Evolutionary conservation across 225 moss, liverwort and hornwort species (phyloP).

Genomic region (Climacium dendroides): DNA sequence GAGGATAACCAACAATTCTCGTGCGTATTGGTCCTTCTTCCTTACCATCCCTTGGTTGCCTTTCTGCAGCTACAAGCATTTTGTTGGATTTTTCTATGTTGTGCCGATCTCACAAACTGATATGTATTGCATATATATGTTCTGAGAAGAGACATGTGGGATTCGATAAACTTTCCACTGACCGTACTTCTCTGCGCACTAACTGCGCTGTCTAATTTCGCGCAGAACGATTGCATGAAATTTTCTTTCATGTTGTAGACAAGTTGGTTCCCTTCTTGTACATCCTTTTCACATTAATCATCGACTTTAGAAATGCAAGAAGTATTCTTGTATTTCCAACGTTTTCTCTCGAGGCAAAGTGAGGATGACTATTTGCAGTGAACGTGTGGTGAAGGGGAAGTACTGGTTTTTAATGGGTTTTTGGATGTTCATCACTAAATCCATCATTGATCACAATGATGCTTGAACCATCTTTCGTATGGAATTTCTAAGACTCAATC

Average conservation of each 20-base stretch:
- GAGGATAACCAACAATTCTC: slow-evolving; percentile 23
- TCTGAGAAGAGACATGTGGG: not conserved
- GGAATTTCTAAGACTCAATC: not conserved
- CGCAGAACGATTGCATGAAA: not conserved
- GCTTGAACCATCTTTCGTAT: not conserved
- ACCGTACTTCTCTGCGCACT: not conserved
- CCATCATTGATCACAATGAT: not conserved
- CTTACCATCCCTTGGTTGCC: not conserved
- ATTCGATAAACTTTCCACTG: not conserved
- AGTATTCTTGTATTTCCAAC: not conserved
- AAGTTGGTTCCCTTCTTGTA: not conserved
- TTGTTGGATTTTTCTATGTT: not conserved
- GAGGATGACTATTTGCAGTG: not conserved
- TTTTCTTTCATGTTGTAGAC: not conserved
- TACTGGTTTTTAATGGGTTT: not conserved
- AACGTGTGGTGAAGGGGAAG: not conserved
- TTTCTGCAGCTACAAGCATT: not conserved
- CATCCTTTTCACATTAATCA: not conserved
- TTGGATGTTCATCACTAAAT: not conserved
- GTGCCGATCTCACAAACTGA: too few species aligned
- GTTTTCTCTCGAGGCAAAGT: not conserved
- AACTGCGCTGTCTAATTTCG: not conserved
- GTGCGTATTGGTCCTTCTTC: not conserved
- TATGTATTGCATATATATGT: not conserved
- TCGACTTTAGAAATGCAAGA: not conserved